Percentiles rank a stretch among this genome's conserved stretches.
These are phyloP conservation scores for Stereum hirsutum DNA, from an alignment of 1,284 basidiomycete genomes.

Conservation along the genomic window DNA sequence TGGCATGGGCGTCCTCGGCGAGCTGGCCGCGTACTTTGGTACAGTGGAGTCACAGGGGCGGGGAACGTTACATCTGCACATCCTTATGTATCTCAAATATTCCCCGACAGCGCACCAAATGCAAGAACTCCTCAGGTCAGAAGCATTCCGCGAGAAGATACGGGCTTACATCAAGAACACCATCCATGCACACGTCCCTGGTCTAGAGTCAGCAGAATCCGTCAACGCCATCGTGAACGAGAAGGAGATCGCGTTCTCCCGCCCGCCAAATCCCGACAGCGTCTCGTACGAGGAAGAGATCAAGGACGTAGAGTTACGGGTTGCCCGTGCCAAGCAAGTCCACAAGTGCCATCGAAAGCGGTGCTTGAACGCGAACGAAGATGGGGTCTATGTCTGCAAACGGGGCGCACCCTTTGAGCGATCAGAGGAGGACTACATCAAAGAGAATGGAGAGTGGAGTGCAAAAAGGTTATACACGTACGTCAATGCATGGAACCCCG, in stretches of 20 bases:
- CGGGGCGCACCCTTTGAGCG: background rate
- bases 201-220: background rate
- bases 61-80: constrained; percentile 20
- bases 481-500: constrained; percentile 22
- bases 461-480: constrained; percentile 15
- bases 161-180: background rate
- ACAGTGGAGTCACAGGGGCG: constrained; percentile 20
- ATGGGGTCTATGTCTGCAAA: background rate
- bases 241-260: background rate
- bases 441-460: constrained; percentile 13
- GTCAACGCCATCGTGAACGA: background rate
- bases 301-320: background rate
- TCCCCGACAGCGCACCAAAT: constrained; percentile 20
- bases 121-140: constrained; percentile 11
- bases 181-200: background rate
- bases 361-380: background rate
- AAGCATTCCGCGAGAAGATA: background rate
- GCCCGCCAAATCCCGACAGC: background rate
- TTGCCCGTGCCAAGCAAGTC: background rate
- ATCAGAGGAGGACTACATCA: constrained; percentile 14
- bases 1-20: constrained; percentile 15
- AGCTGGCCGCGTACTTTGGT: constrained; percentile 19
- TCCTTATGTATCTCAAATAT: constrained; percentile 18
- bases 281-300: background rate
- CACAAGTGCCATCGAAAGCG: background rate